phyloP scores from a whole-genome alignment of 177 flowering plant species.

The Vitis hybrid region DNA sequence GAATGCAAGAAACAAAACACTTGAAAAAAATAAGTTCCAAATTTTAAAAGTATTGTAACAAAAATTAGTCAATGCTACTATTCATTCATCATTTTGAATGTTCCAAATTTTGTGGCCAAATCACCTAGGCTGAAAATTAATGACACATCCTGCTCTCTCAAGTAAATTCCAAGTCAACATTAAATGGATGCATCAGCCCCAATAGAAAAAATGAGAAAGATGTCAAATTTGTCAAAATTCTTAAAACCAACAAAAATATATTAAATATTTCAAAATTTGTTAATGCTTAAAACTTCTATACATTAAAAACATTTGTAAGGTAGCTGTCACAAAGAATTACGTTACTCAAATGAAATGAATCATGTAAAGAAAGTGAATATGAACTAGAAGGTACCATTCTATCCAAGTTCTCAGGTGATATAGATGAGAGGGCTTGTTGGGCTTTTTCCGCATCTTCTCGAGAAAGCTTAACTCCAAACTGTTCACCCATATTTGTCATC shows the following conservation, averaged over 20 bases:
- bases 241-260: neutral
- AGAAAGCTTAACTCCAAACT: constrained; percentile 87
- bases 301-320: neutral
- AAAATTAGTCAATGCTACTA: too few relatives aligned
- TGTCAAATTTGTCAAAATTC: too few relatives aligned
- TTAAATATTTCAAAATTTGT: neutral
- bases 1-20: too few relatives aligned
- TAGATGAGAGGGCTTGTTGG: constrained; percentile 90
- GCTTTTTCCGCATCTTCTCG: constrained; percentile 90
- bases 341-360: neutral
- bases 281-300: neutral
- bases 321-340: neutral
- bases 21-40: too few relatives aligned
- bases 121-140: too few relatives aligned
- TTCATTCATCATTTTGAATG: too few relatives aligned
- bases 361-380: neutral
- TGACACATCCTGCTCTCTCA: too few relatives aligned
- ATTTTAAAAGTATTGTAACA: too few relatives aligned
- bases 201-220: too few relatives aligned
- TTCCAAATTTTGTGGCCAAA: too few relatives aligned
- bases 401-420: constrained; percentile 86
- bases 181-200: too few relatives aligned
- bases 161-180: too few relatives aligned
- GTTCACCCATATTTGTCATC: constrained; percentile 97
- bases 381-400: constrained; percentile 63